Conservation (phyloP, 1,284 basidiomycete species). For the Marasmius sp. region DNA sequence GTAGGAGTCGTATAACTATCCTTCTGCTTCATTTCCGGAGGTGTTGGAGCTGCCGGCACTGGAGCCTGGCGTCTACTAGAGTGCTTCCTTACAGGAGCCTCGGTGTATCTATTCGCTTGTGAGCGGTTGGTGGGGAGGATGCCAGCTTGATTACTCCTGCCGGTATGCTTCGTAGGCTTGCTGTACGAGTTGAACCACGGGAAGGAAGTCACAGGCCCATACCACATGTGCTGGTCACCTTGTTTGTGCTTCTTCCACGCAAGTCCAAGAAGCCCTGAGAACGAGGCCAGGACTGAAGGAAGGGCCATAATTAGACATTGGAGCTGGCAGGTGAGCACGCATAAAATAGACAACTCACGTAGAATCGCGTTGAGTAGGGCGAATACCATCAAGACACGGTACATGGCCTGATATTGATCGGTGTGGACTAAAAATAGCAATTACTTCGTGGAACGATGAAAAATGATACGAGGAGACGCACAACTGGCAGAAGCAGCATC, state of each 20-base stretch:
- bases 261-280: conserved; percentile 59
- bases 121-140: conserved; percentile 11
- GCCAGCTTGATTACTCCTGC: conserved; percentile 7
- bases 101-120: conserved; percentile 1
- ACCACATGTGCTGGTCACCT: conserved; percentile 73
- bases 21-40: conserved; percentile 3
- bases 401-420: conserved; percentile 77
- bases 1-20: conserved; percentile 7
- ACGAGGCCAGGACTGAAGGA: conserved; percentile 57
- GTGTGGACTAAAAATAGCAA: conserved; percentile 49
- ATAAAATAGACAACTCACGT: conserved; percentile 43
- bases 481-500: conserved; percentile 55
- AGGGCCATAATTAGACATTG: conserved; percentile 16
- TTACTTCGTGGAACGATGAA: conserved; percentile 12
- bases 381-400: conserved; percentile 75
- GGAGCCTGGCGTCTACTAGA: conserved; percentile 14
- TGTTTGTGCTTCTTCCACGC: conserved; percentile 63
- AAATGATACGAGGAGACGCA: conserved; percentile 37
- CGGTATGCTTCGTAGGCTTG: conserved; percentile 16
- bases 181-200: conserved; percentile 65
- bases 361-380: conserved; percentile 74
- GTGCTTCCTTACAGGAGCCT: conserved; percentile 9
- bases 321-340: conserved; percentile 2
- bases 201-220: conserved; percentile 66
- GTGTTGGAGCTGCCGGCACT: conserved; percentile 22